Evolutionary conservation across 139 green algal genomes (phyloP).

Genomic region (Yamagishiella unicocca): DNA sequence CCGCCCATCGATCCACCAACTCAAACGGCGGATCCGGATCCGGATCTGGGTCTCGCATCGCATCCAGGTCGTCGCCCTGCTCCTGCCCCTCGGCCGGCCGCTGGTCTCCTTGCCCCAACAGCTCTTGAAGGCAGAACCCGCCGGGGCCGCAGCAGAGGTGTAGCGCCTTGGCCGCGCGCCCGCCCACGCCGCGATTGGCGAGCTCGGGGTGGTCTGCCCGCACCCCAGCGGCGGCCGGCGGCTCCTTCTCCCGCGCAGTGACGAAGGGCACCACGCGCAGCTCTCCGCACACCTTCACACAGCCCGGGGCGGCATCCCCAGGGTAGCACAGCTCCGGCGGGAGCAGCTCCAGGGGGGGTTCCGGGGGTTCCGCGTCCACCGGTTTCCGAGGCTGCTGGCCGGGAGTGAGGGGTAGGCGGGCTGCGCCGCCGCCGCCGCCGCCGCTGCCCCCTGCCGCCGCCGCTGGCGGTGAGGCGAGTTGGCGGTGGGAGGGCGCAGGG

Average conservation of each 20-base stretch:
- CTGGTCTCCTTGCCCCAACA: not conserved
- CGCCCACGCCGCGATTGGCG: not conserved
- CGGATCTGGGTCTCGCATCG: not conserved
- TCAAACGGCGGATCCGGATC: not conserved
- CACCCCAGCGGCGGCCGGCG: not conserved
- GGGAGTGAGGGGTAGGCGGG: too few relatives aligned
- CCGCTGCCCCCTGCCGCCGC: not conserved
- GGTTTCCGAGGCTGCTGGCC: too few relatives aligned
- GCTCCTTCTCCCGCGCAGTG: not conserved
- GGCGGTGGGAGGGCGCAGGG: not conserved
- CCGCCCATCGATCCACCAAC: constrained; percentile 8
- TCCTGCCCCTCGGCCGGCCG: not conserved
- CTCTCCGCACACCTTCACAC: not conserved
- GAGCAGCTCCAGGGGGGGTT: not conserved
- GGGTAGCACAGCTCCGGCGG: not conserved
- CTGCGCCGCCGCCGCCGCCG: not conserved
- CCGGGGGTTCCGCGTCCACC: not conserved
- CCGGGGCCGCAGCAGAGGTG: constrained; percentile 24
- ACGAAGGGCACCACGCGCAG: not conserved
- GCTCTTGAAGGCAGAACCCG: not conserved
- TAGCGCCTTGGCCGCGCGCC: not conserved
- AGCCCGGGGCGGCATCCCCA: not conserved
- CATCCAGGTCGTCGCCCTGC: not conserved
- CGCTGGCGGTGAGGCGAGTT: not conserved
- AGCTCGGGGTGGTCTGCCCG: not conserved